These are phyloP conservation scores for Diversispora eburnea DNA, from an alignment of 192 early-diverging fungal species.

Conservation along the genomic window DNA sequence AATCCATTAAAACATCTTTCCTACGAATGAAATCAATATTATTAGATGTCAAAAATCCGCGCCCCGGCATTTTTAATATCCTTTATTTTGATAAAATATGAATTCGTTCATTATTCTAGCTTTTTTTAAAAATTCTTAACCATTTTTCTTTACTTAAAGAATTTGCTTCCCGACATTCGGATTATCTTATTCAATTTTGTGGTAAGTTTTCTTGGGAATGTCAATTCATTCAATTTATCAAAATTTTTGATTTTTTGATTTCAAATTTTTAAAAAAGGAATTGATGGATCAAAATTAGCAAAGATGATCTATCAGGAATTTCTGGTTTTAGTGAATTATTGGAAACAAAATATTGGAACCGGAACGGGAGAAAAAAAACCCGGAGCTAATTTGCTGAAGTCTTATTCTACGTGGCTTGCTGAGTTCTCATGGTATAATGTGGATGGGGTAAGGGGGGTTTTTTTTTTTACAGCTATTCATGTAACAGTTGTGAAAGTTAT, in stretches of 20 bases:
- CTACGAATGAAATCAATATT: conserved; percentile 52
- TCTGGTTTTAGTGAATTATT: conserved; percentile 44
- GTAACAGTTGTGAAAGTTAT: background rate
- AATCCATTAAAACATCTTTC: conserved; percentile 41
- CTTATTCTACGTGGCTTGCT: conserved; percentile 68
- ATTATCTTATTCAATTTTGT: conserved; percentile 41
- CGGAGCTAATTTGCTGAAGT: conserved; percentile 48
- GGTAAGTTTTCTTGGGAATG: conserved; percentile 23
- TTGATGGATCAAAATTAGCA: conserved; percentile 46
- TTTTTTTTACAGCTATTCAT: background rate
- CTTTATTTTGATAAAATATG: background rate
- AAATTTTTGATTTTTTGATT: background rate
- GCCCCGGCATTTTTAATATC: conserved; percentile 31
- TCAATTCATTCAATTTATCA: background rate
- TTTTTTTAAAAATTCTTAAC: background rate
- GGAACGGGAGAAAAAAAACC: conserved; percentile 30
- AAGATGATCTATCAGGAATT: conserved; percentile 44
- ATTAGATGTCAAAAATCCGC: conserved; percentile 39
- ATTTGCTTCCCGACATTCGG: conserved; percentile 36
- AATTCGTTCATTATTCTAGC: background rate
- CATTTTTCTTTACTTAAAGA: conserved; percentile 29
- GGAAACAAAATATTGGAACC: conserved; percentile 42
- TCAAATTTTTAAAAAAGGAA: conserved; percentile 43
- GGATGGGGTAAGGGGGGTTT: background rate
- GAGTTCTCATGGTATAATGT: background rate